A percentile compares a stretch with the other conserved stretches of the same genome.
phyloP scores from a whole-genome alignment of 2,329 filamentous ascomycete genomes.

The Penicillium sp. region DNA sequence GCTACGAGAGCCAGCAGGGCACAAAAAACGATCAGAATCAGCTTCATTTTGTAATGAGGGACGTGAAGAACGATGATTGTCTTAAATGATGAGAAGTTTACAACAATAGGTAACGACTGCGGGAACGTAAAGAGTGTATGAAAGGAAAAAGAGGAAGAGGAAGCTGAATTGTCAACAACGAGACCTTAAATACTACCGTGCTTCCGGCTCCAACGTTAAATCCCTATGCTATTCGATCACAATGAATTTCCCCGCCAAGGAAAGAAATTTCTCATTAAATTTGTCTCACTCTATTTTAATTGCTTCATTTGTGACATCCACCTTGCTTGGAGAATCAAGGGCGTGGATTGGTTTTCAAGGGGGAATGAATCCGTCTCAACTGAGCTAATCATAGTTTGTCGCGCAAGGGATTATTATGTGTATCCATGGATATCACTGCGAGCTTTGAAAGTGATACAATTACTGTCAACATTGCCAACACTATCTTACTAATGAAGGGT shows the following conservation, averaged over 20 bases:
- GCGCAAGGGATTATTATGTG: no score
- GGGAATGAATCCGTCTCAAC: no score
- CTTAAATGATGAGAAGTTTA: not conserved
- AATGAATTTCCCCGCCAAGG: no score
- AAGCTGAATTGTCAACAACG: not conserved
- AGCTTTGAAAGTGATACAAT: no score
- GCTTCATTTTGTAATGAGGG: conserved; percentile 34
- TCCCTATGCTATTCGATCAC: not conserved
- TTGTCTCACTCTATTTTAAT: not conserved
- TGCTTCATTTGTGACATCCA: no score
- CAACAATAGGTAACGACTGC: not conserved
- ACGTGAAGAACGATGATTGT: not conserved
- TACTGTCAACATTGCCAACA: no score
- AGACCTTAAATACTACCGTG: not conserved
- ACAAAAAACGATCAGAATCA: conserved; percentile 45
- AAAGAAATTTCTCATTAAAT: not conserved
- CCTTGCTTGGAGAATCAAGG: no score
- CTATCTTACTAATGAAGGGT: no score
- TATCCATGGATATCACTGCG: no score
- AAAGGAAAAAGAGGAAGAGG: not conserved
- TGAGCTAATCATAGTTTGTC: no score
- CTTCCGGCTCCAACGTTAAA: not conserved
- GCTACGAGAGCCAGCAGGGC: conserved; percentile 47
- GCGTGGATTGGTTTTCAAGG: no score
- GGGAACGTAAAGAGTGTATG: not conserved